Conservation (phyloP, 2,329 filamentous ascomycete species). For the Paraconiothyrium sp. region DNA sequence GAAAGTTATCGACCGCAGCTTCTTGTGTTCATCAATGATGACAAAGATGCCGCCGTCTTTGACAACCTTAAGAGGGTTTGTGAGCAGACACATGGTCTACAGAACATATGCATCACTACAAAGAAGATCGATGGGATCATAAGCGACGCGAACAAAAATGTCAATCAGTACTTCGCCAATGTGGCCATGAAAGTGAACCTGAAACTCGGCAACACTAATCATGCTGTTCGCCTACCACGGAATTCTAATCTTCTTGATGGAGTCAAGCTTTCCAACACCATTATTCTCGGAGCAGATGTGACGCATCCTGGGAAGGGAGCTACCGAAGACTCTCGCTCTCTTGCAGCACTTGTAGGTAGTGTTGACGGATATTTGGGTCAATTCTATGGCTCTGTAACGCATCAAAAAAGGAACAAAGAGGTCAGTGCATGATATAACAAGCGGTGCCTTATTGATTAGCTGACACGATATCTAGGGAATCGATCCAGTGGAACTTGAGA, state of each 20-base stretch:
- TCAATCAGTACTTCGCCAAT: slow-evolving; percentile 26
- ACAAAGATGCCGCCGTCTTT: background rate
- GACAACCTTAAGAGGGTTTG: background rate
- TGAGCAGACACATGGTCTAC: background rate
- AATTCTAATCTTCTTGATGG: too few relatives aligned
- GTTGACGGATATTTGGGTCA: too few relatives aligned
- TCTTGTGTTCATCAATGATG: too few relatives aligned
- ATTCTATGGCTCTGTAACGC: background rate
- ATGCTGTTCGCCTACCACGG: slow-evolving; percentile 9
- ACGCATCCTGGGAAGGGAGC: slow-evolving; percentile 46
- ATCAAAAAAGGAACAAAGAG: background rate
- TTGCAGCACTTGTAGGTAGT: slow-evolving; percentile 53
- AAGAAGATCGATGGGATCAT: too few relatives aligned
- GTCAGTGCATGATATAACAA: background rate
- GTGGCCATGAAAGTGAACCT: slow-evolving; percentile 43
- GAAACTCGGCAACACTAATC: slow-evolving; percentile 36
- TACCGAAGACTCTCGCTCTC: slow-evolving; percentile 43
- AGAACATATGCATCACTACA: background rate
- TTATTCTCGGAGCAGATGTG: slow-evolving; percentile 56
- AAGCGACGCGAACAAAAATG: background rate
- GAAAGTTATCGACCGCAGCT: too few relatives aligned
- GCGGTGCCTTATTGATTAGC: too few relatives aligned
- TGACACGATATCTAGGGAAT: too few relatives aligned
- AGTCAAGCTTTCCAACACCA: slow-evolving; percentile 29
- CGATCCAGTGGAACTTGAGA: background rate